These are phyloP conservation scores for Raddia guianensis DNA, from an alignment of 176 grass and related monocot genomes.

Conservation along the genomic window DNA sequence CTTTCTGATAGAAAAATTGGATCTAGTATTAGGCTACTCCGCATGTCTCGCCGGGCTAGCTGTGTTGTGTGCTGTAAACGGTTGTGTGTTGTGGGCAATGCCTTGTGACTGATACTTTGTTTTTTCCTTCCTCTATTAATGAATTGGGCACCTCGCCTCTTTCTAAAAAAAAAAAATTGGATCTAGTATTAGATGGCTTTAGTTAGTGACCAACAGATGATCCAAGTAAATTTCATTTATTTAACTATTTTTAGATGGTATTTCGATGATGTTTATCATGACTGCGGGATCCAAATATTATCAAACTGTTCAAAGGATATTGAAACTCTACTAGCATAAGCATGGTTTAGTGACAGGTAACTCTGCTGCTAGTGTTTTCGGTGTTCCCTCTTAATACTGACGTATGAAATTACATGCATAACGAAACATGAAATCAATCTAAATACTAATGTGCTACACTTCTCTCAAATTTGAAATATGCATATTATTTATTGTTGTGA, in stretches of 20 bases:
- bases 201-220: slow-evolving; percentile 8
- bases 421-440: background rate
- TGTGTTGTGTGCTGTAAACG: too few species aligned
- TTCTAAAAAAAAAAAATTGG: too few species aligned
- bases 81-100: too few species aligned
- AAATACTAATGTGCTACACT: slow-evolving; percentile 23
- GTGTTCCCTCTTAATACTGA: background rate
- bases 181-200: slow-evolving; percentile 6
- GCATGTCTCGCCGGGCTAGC: too few species aligned
- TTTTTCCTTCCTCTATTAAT: too few species aligned
- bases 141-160: too few species aligned
- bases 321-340: background rate
- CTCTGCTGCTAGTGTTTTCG: background rate
- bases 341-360: background rate
- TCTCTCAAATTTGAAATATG: slow-evolving; percentile 10
- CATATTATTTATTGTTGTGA: slow-evolving; percentile 19
- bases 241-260: background rate
- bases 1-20: background rate
- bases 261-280: background rate
- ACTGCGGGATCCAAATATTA: background rate
- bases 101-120: too few species aligned
- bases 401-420: slow-evolving; percentile 10
- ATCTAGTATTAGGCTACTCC: background rate
- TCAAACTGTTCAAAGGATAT: slow-evolving; percentile 8
- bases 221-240: slow-evolving; percentile 3